Percentiles rank a stretch among this genome's conserved stretches.
phyloP scores from a whole-genome alignment of 345 rosid species.

The Arabidopsis suecica region DNA sequence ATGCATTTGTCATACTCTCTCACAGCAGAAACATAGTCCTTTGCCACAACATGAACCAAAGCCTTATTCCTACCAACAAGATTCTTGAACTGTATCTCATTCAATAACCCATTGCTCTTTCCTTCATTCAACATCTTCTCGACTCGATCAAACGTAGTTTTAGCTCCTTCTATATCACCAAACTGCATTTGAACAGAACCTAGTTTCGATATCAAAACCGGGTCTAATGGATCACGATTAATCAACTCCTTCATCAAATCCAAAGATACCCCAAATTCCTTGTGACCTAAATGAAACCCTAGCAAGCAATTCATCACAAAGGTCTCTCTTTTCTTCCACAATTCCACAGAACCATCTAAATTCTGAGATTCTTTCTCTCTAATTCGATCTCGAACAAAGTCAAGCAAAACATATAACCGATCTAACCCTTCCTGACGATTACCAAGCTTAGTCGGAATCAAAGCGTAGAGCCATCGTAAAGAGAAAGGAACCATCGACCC shows the following conservation, averaged over 20 bases:
- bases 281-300: conserved; percentile 70
- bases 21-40: conserved; percentile 89
- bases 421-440: conserved; percentile 74
- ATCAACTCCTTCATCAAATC: conserved; percentile 65
- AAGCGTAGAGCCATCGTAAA: conserved; percentile 81
- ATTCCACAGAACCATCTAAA: conserved; percentile 46
- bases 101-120: conserved; percentile 44
- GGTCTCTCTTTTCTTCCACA: conserved; percentile 75
- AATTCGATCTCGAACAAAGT: conserved; percentile 58
- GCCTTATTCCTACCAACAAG: conserved; percentile 85
- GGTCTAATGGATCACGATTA: conserved; percentile 54
- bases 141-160: conserved; percentile 55
- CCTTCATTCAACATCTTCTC: conserved; percentile 60
- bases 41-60: conserved; percentile 79
- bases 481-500: conserved; percentile 97
- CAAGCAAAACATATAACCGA: conserved; percentile 73
- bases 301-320: conserved; percentile 70
- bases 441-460: conserved; percentile 67
- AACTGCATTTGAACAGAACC: conserved; percentile 91
- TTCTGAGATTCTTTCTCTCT: conserved; percentile 43
- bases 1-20: conserved; percentile 90
- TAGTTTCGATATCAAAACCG: conserved; percentile 70
- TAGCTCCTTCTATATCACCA: conserved; percentile 87
- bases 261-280: conserved; percentile 74
- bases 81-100: conserved; percentile 65